phyloP scores from a whole-genome alignment of 768 basidiomycete species.

The Boletus vermiculosoides region DNA sequence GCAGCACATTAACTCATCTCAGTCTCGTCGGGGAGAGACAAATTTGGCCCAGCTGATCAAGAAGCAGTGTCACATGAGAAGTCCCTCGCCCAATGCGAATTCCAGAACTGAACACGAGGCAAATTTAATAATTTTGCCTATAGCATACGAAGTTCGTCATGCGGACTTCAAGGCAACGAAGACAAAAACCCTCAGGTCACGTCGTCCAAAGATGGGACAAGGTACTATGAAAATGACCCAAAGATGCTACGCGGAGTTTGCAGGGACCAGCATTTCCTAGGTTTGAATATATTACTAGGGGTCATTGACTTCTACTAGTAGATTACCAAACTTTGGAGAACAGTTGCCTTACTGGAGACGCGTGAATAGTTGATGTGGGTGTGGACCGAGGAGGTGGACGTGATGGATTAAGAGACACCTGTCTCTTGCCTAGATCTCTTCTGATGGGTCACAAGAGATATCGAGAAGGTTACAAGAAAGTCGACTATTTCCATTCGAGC shows the following conservation, averaged over 20 bases:
- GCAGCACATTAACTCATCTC: conserved; percentile 1
- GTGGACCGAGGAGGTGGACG: conserved; percentile 27
- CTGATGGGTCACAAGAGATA: conserved; percentile 9
- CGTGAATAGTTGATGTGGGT: conserved; percentile 9
- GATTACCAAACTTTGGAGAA: conserved; percentile 8
- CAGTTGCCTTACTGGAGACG: conserved; percentile 16
- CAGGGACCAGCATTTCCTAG: conserved; percentile 14
- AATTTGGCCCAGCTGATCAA: neutral
- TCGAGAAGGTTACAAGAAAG: conserved; percentile 8
- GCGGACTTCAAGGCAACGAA: conserved; percentile 11
- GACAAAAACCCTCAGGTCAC: conserved; percentile 10
- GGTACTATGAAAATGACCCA: conserved; percentile 3
- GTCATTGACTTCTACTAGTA: conserved; percentile 1
- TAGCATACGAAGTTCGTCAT: conserved; percentile 11
- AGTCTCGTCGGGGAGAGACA: conserved; percentile 1
- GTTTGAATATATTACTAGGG: conserved; percentile 4
- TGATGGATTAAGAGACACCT: conserved; percentile 8
- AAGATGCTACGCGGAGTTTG: conserved; percentile 20
- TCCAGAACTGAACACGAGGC: conserved; percentile 19
- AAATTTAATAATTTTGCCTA: conserved; percentile 1
- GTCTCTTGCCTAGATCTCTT: conserved; percentile 7
- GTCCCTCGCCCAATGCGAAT: conserved; percentile 5
- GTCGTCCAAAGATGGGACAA: conserved; percentile 10
- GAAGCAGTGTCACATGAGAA: neutral
- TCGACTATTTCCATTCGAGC: conserved; percentile 7